Conservation (phyloP, 192 early-diverging fungal species). For the Phlyctochytrium planicorne region DNA sequence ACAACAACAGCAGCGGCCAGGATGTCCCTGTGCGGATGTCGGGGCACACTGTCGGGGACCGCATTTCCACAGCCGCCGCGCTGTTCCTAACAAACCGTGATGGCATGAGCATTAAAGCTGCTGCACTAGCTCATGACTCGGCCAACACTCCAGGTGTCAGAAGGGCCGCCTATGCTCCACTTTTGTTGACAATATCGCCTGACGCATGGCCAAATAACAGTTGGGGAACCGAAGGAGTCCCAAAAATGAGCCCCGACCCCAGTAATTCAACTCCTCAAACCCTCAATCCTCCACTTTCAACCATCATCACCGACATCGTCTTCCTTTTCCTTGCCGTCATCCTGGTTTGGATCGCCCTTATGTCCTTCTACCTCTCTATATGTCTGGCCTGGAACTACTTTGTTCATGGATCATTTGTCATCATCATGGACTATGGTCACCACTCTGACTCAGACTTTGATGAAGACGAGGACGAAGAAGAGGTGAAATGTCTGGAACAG, state of each 20-base stretch:
- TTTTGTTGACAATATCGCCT: slow-evolving; percentile 1
- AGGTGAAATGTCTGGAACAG: slow-evolving; percentile 25
- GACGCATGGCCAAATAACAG: slow-evolving; percentile 22
- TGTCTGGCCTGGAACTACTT: slow-evolving; percentile 19
- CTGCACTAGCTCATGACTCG: too few relatives aligned
- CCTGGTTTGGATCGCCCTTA: slow-evolving; percentile 3
- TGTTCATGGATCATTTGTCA: slow-evolving; percentile 8
- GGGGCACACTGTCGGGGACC: slow-evolving; percentile 6
- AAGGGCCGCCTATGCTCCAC: too few relatives aligned
- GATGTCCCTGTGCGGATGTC: slow-evolving; percentile 39
- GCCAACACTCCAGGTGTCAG: too few relatives aligned
- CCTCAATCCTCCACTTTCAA: not conserved
- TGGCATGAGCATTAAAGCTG: slow-evolving; percentile 10
- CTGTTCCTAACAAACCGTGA: slow-evolving; percentile 36
- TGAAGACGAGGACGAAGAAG: slow-evolving; percentile 20
- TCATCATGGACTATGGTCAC: not conserved
- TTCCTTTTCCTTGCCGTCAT: slow-evolving; percentile 15
- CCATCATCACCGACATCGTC: slow-evolving; percentile 7
- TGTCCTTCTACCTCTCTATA: slow-evolving; percentile 12
- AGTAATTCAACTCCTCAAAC: not conserved
- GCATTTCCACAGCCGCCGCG: slow-evolving; percentile 15
- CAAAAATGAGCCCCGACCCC: not conserved
- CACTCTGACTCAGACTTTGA: not conserved
- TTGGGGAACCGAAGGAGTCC: slow-evolving; percentile 14
- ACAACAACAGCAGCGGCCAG: slow-evolving; percentile 21